Base-by-base conservation (phyloP, 2,329 filamentous ascomycete genomes). In the Cladosporium sp. region DNA sequence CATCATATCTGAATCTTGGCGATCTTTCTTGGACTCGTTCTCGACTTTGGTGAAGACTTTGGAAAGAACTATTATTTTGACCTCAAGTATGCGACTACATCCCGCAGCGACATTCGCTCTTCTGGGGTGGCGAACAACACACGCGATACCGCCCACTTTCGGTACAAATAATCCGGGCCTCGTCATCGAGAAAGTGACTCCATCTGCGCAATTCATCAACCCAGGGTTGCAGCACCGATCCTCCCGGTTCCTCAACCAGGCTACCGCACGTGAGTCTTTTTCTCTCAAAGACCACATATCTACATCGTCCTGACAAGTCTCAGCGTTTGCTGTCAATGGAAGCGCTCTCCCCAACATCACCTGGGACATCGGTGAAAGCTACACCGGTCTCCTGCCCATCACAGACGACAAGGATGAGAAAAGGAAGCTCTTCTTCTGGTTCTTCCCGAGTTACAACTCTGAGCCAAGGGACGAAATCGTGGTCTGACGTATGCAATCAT, bases 391-490 rank as follows among this genome's bases (percentile, higher is more conserved):
- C 13, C 63, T 78, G 7, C 74, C 75, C 11, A 76, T 77, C 60
- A 72, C 73, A 2, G 59, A 69, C 18, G 67, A 71, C 32, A 16
- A 28, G 7, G 66, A 67, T 13, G 70, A 74, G 58, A 67, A 67
- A 28, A 71, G 70, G 58, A 72, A 71, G 28, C 74, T 85, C 0
- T 85, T 79, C 69, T 84, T 83, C 68, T 79, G 79, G 79, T 81
- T 82, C 68, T 83, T 82, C 65, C 82, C 82, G 36, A 80, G 81
- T 1, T 76, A 75, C 7, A 79, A 82, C 53, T 77, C 79, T 3
- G 75, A 76, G 13, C 79, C 79, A 13, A 76, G 76, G 4, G 80
- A 83, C 51, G 75, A 78, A 64, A 73, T 78, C 34, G 67, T 68
- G 1, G 73, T 77, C 46, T 77, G 75, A 53, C 73, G 23, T 77